Evolutionary conservation across 768 basidiomycete genomes (phyloP), one percentile per base, ranked within the genome.

Genomic region (Trametes cinnabarina): DNA sequence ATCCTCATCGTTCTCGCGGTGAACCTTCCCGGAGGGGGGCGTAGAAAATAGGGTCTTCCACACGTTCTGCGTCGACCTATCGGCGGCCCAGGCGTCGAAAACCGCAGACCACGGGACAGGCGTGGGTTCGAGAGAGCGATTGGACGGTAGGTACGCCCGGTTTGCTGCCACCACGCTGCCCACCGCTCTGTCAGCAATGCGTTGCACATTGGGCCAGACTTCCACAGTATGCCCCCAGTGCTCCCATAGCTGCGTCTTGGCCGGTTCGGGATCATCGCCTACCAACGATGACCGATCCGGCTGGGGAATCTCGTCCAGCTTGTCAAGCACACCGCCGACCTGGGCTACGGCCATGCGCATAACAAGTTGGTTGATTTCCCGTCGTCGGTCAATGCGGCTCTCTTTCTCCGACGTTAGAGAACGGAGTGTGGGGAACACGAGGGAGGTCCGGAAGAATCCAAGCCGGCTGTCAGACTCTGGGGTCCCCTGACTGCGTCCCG

Each of bases 311-410:
- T 49, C 55, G 56, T 73, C 67, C 30, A 71, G 68, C 25, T 69
- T 63, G 43, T 83, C 84, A 6, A 92, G 66, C 7, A 75, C 65
- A 11, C 92, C 92, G 10, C 92, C 92, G 7, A 91, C 79, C 0
- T 82, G 81, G 32, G 87, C 88, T 35, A 92, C 77, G 5, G 83
- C 92, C 84, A 92, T 90, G n/a, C 89, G 82, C 79, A 91, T 87
- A 0, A 82, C 85, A 43, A 94, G 73, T 65, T 90, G 86, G 68
- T 94, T 94, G 53, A 92, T 82, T 63, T 92, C 87, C 55, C 83
- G 76, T 56, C 92, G 77, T 34, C 92, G 76, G 3, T 74, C 72
- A 58, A 86, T 76, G 44, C 92, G 82, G 48, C 76, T 80, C 8
- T 74, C 70, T 42, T 76, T 78, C 67, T 94, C 92, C 11, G 74